phyloP scores from a whole-genome alignment of 2,329 filamentous ascomycete genomes.

The Thyridium curvatum region DNA sequence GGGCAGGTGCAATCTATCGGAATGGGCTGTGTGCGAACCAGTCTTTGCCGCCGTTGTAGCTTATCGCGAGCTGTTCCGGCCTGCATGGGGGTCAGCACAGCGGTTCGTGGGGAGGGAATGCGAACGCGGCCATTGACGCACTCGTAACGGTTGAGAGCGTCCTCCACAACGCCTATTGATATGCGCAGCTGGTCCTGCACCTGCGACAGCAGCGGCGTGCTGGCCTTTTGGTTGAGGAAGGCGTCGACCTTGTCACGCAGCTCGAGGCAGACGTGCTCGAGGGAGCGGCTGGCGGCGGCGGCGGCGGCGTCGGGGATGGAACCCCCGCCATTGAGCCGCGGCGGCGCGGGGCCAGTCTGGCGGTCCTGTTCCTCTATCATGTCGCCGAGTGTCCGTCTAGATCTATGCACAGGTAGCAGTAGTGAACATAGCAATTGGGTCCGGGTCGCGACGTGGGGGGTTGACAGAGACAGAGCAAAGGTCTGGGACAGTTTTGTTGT shows the following conservation, averaged over 20 bases:
- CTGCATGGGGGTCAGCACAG: too few species aligned
- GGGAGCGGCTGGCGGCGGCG: constrained; percentile 13
- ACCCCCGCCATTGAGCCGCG: background rate
- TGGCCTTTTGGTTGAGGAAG: constrained; percentile 57
- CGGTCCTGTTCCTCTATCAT: background rate
- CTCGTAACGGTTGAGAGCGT: constrained; percentile 71
- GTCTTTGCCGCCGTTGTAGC: constrained; percentile 98
- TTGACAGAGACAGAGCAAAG: too few species aligned
- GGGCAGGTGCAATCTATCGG: too few species aligned
- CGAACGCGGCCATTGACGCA: constrained; percentile 32
- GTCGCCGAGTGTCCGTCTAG: too few species aligned
- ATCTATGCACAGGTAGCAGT: background rate
- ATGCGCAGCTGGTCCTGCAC: constrained; percentile 71
- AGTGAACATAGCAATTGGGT: too few species aligned
- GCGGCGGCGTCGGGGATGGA: too few species aligned
- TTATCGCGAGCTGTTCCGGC: constrained; percentile 73
- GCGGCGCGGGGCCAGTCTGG: background rate
- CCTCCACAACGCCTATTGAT: constrained; percentile 66
- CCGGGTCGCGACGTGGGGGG: too few species aligned
- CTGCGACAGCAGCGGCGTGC: constrained; percentile 48
- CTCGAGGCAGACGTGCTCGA: constrained; percentile 38
- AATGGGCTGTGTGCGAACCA: constrained; percentile 35
- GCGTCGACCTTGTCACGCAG: constrained; percentile 54
- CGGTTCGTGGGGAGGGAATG: constrained; percentile 7
- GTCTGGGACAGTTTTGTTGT: too few species aligned